Percentiles rank a stretch among this genome's conserved stretches.
phyloP scores from a whole-genome alignment of 345 rosid species.

The Cardiospermum halicacabum region DNA sequence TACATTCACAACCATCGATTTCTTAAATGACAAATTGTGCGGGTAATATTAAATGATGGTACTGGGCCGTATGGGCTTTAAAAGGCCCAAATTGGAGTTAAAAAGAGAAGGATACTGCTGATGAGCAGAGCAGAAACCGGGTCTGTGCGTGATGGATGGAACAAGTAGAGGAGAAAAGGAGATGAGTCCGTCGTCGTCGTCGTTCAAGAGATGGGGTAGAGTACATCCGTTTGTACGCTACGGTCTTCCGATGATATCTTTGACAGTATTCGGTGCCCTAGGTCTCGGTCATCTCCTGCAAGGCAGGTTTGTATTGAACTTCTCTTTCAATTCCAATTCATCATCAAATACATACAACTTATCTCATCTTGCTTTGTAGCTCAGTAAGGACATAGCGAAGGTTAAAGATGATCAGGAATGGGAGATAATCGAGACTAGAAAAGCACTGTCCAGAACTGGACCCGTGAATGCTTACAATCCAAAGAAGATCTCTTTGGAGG shows the following conservation, averaged over 20 bases:
- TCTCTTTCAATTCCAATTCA: background rate
- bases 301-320: constrained; percentile 58
- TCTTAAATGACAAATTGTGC: too few relatives aligned
- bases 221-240: constrained; percentile 79
- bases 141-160: too few relatives aligned
- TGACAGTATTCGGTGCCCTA: constrained; percentile 71
- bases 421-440: constrained; percentile 79
- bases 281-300: constrained; percentile 91
- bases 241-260: constrained; percentile 94
- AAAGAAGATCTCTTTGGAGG: constrained; percentile 67
- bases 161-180: too few relatives aligned
- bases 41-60: too few relatives aligned
- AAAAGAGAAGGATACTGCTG: too few relatives aligned
- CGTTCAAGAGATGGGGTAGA: constrained; percentile 86
- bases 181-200: constrained; percentile 16
- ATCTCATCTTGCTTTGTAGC: constrained; percentile 21
- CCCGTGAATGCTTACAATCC: constrained; percentile 73
- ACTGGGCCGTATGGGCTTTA: too few relatives aligned
- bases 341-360: background rate
- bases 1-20: too few relatives aligned
- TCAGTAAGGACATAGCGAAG: constrained; percentile 86
- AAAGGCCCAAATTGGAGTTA: constrained; percentile 15
- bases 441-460: constrained; percentile 77
- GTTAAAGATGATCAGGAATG: constrained; percentile 89
- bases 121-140: too few relatives aligned